Conservation (phyloP, 768 basidiomycete genomes). For the Phylloporus scabripes region DNA sequence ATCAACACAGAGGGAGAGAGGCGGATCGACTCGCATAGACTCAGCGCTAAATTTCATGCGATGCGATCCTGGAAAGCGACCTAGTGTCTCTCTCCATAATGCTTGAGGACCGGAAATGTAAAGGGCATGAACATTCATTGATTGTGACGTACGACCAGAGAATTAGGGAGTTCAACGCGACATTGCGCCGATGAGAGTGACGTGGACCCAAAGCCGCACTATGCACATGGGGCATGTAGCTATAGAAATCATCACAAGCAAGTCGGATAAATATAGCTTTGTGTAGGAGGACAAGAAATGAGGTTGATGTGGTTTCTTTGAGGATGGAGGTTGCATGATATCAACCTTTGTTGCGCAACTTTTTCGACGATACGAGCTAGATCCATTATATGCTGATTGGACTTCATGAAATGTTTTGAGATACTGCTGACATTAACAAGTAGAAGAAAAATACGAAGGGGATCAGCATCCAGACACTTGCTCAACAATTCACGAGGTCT, state of each 20-base stretch:
- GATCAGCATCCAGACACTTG: too few relatives aligned
- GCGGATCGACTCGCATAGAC: neutral
- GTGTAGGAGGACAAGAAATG: constrained; percentile 11
- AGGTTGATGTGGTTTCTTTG: too few relatives aligned
- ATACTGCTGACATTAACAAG: too few relatives aligned
- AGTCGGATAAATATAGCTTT: constrained; percentile 12
- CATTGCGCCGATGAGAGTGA: too few relatives aligned
- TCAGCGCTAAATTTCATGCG: neutral
- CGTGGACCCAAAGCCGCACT: too few relatives aligned
- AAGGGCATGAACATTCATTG: constrained; percentile 1
- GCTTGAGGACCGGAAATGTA: neutral
- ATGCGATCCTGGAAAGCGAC: neutral
- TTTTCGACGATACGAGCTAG: too few relatives aligned
- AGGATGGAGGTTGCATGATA: neutral
- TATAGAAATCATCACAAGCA: neutral
- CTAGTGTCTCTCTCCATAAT: constrained; percentile 5
- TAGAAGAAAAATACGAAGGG: too few relatives aligned
- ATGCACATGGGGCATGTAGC: neutral
- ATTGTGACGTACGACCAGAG: too few relatives aligned
- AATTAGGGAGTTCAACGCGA: too few relatives aligned
- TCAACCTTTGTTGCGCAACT: neutral
- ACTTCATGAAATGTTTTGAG: too few relatives aligned
- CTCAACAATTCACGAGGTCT: too few relatives aligned
- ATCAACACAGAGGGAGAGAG: neutral
- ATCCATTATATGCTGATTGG: neutral